Evolutionary conservation across 371 early-diverging fungal species (phyloP), one percentile per base, ranked within the genome.

Genomic region (Zopfochytrium polystomum): DNA sequence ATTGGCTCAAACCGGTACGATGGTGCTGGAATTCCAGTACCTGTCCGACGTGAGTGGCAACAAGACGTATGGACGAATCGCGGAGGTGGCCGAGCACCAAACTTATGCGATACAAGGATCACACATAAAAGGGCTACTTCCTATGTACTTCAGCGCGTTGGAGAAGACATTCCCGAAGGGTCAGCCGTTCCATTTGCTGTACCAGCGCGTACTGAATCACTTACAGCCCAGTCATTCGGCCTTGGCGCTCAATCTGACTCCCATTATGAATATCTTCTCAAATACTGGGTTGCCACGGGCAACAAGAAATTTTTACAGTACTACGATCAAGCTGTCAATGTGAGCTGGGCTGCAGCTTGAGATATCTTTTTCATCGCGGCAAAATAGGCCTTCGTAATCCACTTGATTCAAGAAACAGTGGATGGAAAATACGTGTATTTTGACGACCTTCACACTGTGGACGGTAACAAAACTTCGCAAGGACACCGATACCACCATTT

Each of bases 201-300:
- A 38, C 18, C 11, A 11, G 38, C 11, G 11, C 38, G 7, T 38
- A 7, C 7, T 38, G 18, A 38, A 7, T 11, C 25, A 25, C 18
- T 42, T 11, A n/a, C 38, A 38, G 38, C 13, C 13, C 43, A 26
- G 35, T 49, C 46, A 18, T 58, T 58, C 30, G 46, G 46, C 11
- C 32, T 75, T 34, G 79, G 71, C 1, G 73, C 59, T 3, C 64
- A 29, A 30, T 49, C 67, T 3, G 77, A 76, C 47, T 73, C 72
- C 0, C 75, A 65, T 58, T 61, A 75, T 63, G 73, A 90, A 81
- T 91, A 89, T 60, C 78, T 88, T 50, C 69, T 90, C 23, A 89
- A 91, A 63, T 76, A 86, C 33, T 86, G 85, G 73, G 52, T 90
- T 11, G 62, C 86, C 77, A 60, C 69, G 62, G 52, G 68, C 65